Conservation (phyloP, 78 protist species). For the Dictyostelium brefeldianum region DNA sequence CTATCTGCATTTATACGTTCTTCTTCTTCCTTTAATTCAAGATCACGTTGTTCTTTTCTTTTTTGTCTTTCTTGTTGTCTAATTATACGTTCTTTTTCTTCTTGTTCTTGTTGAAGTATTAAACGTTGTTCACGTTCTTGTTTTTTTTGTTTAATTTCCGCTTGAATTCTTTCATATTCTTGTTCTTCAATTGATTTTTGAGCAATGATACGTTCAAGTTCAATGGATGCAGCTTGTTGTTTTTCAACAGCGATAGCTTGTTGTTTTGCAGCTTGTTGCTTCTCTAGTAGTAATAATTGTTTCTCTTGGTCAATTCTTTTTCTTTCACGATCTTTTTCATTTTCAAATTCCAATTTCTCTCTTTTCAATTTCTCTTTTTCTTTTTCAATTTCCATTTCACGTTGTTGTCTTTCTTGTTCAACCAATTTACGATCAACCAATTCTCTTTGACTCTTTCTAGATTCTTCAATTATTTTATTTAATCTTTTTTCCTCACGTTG, state of each 20-base stretch:
- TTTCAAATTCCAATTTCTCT: neutral
- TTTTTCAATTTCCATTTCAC: constrained; percentile 6
- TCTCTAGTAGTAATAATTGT: neutral
- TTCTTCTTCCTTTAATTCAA: constrained; percentile 28
- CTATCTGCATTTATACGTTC: neutral
- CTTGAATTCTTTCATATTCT: constrained; percentile 24
- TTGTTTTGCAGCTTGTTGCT: neutral
- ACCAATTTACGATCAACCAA: constrained; percentile 3
- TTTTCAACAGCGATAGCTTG: neutral
- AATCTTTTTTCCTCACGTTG: constrained; percentile 18
- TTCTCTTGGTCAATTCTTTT: neutral
- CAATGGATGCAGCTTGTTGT: neutral
- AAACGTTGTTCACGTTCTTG: constrained; percentile 21
- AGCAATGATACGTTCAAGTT: neutral
- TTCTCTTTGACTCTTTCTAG: constrained; percentile 17
- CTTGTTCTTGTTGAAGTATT: constrained; percentile 13
- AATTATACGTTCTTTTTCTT: constrained; percentile 13
- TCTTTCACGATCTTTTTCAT: neutral
- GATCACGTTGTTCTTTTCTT: constrained; percentile 29
- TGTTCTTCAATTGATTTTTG: neutral
- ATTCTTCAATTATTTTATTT: neutral
- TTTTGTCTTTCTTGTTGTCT: constrained; percentile 40
- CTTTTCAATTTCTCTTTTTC: neutral
- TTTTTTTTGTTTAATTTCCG: constrained; percentile 27
- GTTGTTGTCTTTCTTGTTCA: neutral